Base-by-base conservation (phyloP, 1,284 basidiomycete genomes). In the Trichosporon inkin region DNA sequence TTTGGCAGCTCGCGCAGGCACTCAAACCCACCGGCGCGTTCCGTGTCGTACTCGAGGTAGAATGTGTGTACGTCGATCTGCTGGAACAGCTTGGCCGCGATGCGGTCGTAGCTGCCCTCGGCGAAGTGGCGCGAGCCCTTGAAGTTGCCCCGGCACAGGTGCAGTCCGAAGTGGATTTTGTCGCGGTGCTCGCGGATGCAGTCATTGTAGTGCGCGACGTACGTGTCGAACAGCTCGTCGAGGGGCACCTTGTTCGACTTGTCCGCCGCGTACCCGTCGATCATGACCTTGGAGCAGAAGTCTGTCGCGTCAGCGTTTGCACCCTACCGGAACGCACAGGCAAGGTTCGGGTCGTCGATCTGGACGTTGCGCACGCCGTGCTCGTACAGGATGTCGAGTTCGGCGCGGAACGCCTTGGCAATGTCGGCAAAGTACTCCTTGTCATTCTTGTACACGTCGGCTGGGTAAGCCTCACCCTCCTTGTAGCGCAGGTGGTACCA, bases 61-160 rank as follows among this genome's bases (percentile, higher is more conserved):
- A 86, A 89, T 51, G 81, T 82, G 68, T 89, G 86, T n/a, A 88
- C 87, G 69, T 89, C 83, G 60, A 90, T 80, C 55, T 84, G 77
- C 66, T 83, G 83, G 81, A 89, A 89, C n/a, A 90, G 69, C 35
- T 68, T 88, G 66, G 80, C 74, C 11, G 89, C 86, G 70, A 92
- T 90, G 38, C 81, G 82, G 71, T 84, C 85, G 71, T 91, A 92
- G 0, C 86, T 84, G 6, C 89, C 87, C 71, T 88, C 85, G 24
- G 82, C 81, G 76, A 89, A 89, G 70, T 88, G 84, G 14, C 84
- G 71, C 20, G 87, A 86, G 58, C 83, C 82, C 75, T 80, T 85
- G 80, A 85, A 90, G 79, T 91, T 91, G 58, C 64, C 88, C 56
- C 89, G 82, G 75, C 88, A 90, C 66, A 89, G 82, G 73, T 92